Evolutionary conservation across 2,329 filamentous ascomycete genomes (phyloP), one percentile per base, ranked within the genome.

Genomic region (Diatrype stigma): DNA sequence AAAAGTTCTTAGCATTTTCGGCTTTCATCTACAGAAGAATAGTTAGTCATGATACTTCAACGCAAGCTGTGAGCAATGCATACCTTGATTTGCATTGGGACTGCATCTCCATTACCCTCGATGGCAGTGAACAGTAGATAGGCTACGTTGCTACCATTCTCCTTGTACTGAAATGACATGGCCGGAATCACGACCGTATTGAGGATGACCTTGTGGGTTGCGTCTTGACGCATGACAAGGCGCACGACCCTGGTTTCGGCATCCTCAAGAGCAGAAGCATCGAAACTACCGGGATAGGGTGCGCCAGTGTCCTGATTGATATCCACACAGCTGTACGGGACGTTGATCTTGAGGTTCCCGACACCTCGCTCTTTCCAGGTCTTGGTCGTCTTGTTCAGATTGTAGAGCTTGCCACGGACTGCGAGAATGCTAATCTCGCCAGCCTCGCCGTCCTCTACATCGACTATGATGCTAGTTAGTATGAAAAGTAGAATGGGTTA

Each of bases 341-440:
- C 85, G 62, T 96, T 96, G 66, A 96, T 79, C 71, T 94, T 94
- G 59, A 96, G 77, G 60, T 86, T 87, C 42, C 92, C 92, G 3
- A 85, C 80, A 12, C 92, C 92, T 48, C 92, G 85, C 71, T 97
- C 93, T 68, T 93, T 93, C 93, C 93, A 97, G 45, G 84, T 85
- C 49, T 81, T 81, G 44, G 78, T 79, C 34, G 77, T 76, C 56
- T 82, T 82, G 57, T 87, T 84, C 61, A 94, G 87, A 51, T 86
- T 81, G 73, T 90, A 97, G 52, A 97, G 81, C 69, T 95, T 96
- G 19, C 90, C 87, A 57, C 92, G 86, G 52, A 87, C 84, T 42
- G 84, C 80, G 64, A 93, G 81, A 46, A 90, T 73, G 2, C 88
- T 93, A 19, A 78, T 77, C 67, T 97, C 93, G 46, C 84, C 84